Conservation (phyloP, 75 land plant genomes). For the Picea sitchensis region DNA sequence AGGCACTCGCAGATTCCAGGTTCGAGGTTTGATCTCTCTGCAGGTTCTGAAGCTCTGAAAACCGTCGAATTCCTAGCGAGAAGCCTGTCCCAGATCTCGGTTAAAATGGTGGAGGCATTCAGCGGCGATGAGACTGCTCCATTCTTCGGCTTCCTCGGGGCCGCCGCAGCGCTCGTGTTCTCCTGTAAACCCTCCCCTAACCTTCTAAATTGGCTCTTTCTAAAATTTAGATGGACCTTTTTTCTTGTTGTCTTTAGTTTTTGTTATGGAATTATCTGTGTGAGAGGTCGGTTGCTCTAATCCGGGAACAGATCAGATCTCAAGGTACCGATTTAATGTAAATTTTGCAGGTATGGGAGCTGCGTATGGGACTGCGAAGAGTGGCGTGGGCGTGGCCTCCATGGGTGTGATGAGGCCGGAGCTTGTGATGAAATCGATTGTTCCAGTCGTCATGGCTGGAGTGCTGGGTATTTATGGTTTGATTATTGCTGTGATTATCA, state of each 20-base stretch:
- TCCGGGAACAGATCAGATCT: background rate
- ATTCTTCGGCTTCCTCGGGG: conserved; percentile 70
- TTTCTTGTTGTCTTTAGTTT: background rate
- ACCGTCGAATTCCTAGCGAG: no score
- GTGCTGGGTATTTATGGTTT: conserved; percentile 64
- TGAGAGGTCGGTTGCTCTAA: background rate
- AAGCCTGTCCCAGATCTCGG: background rate
- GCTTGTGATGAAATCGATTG: conserved; percentile 69
- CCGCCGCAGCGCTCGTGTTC: conserved; percentile 66
- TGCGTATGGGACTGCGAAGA: conserved; percentile 70
- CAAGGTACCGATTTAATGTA: background rate
- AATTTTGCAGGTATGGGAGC: conserved; percentile 55
- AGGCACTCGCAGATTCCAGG: no score
- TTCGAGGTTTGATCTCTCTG: no score
- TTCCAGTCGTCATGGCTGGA: conserved; percentile 72
- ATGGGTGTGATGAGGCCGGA: conserved; percentile 76
- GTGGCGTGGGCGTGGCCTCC: conserved; percentile 66
- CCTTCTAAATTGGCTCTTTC: background rate
- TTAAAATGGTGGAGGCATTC: conserved; percentile 22
- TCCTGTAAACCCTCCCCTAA: conserved; percentile 28
- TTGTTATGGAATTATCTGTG: background rate
- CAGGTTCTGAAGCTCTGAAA: no score
- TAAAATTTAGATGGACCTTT: no score
- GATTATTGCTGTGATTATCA: conserved; percentile 66
- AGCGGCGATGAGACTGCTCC: conserved; percentile 65